phyloP scores from a whole-genome alignment of 164 flowering plant genomes.

The Aristolochia fimbriata region DNA sequence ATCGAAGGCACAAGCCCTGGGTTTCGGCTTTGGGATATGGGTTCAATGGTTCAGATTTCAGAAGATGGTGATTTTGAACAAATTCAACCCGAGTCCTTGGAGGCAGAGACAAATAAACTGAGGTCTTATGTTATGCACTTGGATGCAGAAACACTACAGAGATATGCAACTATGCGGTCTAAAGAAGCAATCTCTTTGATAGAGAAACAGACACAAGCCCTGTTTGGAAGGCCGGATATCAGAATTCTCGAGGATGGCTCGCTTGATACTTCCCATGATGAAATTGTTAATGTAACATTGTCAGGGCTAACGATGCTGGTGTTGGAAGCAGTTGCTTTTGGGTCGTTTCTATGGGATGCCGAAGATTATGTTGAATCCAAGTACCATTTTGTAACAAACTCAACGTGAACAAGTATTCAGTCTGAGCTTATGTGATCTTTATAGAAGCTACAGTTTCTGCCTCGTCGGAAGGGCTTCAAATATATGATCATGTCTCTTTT shows the following conservation, averaged over 20 bases:
- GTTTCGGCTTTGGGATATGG: slow-evolving; percentile 61
- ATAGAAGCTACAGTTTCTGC: too few relatives aligned
- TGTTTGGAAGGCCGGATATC: slow-evolving; percentile 87
- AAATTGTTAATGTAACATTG: slow-evolving; percentile 42
- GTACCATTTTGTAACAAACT: slow-evolving; percentile 49
- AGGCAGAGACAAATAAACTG: slow-evolving; percentile 35
- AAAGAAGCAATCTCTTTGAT: slow-evolving; percentile 77
- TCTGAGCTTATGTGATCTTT: too few relatives aligned
- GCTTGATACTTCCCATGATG: slow-evolving; percentile 57
- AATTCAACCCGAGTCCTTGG: slow-evolving; percentile 19
- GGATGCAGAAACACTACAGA: slow-evolving; percentile 77
- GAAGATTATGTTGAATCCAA: slow-evolving; percentile 74
- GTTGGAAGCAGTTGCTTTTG: slow-evolving; percentile 85
- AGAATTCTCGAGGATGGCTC: slow-evolving; percentile 55
- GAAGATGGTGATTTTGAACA: slow-evolving; percentile 29
- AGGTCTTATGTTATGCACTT: slow-evolving; percentile 88
- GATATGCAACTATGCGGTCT: slow-evolving; percentile 80
- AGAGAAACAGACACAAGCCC: slow-evolving; percentile 87
- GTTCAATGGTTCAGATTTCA: slow-evolving; percentile 40
- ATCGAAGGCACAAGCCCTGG: slow-evolving; percentile 28
- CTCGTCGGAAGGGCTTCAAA: too few relatives aligned
- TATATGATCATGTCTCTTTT: too few relatives aligned
- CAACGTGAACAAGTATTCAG: background rate
- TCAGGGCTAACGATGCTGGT: slow-evolving; percentile 76
- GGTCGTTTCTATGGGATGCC: slow-evolving; percentile 85